phyloP scores from a whole-genome alignment of 73 alveolate species.

The Tetrahymena thermophila region DNA sequence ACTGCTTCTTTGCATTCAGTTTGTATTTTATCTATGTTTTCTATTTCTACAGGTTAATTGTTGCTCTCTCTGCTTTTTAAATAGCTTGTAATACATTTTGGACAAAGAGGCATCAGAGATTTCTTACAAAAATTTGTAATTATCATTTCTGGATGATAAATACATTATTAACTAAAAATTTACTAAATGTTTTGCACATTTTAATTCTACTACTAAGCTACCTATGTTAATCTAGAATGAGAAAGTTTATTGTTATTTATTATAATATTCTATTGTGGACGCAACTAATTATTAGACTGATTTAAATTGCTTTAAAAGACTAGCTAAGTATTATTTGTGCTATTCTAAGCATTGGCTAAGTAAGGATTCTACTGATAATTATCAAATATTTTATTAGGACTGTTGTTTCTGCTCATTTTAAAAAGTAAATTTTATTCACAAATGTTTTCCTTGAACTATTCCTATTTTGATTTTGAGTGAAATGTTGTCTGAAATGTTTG shows the following conservation, averaged over 20 bases:
- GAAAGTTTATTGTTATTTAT: background rate
- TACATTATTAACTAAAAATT: constrained; percentile 2
- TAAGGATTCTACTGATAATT: background rate
- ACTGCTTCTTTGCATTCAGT: constrained; percentile 21
- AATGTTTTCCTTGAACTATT: background rate
- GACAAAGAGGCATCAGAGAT: constrained; percentile 43
- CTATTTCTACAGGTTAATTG: constrained; percentile 27
- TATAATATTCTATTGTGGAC: background rate
- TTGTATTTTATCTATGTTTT: constrained; percentile 27
- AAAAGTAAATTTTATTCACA: background rate
- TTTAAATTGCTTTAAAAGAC: background rate
- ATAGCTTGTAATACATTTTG: constrained; percentile 27
- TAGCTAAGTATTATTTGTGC: background rate
- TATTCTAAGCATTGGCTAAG: background rate
- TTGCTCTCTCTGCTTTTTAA: constrained; percentile 16
- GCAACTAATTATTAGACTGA: background rate
- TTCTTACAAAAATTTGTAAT: constrained; percentile 38
- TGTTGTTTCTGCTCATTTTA: background rate
- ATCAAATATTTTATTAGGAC: background rate
- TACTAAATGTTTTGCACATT: background rate
- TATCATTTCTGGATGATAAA: constrained; percentile 13
- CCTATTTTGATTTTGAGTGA: background rate
- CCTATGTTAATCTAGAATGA: background rate
- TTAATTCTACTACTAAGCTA: background rate
- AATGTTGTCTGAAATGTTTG: background rate